Base-by-base conservation (phyloP, 2,329 filamentous ascomycete species). In the Orbilia brochopaga region DNA sequence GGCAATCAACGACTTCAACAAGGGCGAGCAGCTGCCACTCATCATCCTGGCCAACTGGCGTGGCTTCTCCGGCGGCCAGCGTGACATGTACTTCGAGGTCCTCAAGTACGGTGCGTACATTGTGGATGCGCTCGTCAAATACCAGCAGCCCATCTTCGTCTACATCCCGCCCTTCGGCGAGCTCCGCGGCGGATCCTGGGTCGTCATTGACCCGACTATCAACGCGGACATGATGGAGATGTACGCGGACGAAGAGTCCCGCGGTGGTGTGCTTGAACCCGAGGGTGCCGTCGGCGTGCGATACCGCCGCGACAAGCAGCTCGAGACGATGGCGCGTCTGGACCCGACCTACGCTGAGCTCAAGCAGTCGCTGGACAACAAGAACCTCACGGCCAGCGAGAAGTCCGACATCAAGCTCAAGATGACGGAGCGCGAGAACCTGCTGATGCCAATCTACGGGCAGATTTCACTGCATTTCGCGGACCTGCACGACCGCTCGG, bases 31-130 rank as follows among this genome's bases (percentile, higher is more conserved):
- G 83, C 85, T 99, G 78, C 94, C 94, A 65, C 84, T 99, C 75
- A 97, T 99, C 92, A 99, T 99, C 79, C 87, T 99, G 75, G 94
- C 94, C 82, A 99, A 99, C 86, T 99, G 94, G 94, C 89, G 94
- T 87, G 94, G 94, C 84, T 99, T 99, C 91, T 99, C 94, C 76
- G 94, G 94, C 84, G 94, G 94, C 75, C 94, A 99, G 83, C 91
- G 93, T 77, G 94, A 99, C 82, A 99, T 99, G 94, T 99, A 95
- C 87, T 97, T 97, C 83, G 94, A 99, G 83, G 94, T 99, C 15
- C 87, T 99, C 81, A 99, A 99, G 85, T 99, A 99, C 79, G 94
- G 94, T 79, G 97, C 93, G 17, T 97, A 94, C 85, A 99, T 99
- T 79, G 94, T 99, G 76, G 94, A 99, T 78, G 93, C 93, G 62